These are phyloP conservation scores for Neocucurbitaria cava DNA, from an alignment of 2,329 filamentous ascomycete species.

Conservation along the genomic window DNA sequence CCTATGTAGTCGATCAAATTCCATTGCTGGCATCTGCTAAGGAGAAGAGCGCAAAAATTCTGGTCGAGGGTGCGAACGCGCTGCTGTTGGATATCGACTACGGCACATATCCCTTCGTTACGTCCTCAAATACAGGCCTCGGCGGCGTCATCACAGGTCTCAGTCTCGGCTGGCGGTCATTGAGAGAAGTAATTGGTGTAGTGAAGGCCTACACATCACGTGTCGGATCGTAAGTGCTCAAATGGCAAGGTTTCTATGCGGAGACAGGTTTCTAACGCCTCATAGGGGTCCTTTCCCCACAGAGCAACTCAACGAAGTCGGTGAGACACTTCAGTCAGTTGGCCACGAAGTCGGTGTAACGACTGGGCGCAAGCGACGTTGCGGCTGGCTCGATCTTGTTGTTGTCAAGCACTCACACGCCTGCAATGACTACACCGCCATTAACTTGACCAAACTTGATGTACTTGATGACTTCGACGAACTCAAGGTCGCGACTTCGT, in stretches of 20 bases:
- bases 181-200: conserved; percentile 69
- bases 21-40: conserved; percentile 69
- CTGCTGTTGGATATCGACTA: conserved; percentile 70
- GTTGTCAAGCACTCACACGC: conserved; percentile 70
- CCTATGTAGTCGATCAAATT: conserved; percentile 72
- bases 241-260: background rate
- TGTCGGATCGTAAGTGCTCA: conserved; percentile 52
- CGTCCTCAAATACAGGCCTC: conserved; percentile 65
- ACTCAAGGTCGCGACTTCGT: conserved; percentile 77
- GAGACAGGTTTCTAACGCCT: conserved; percentile 10
- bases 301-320: conserved; percentile 65
- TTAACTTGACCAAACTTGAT: conserved; percentile 73
- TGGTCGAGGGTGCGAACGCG: conserved; percentile 73
- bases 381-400: conserved; percentile 72
- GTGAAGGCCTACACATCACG: conserved; percentile 73
- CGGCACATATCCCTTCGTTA: conserved; percentile 66
- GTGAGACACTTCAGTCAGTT: conserved; percentile 63
- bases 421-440: conserved; percentile 71
- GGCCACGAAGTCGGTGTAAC: conserved; percentile 64
- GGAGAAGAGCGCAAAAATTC: conserved; percentile 63
- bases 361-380: conserved; percentile 67
- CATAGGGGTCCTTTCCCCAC: conserved; percentile 71
- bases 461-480: conserved; percentile 76
- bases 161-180: conserved; percentile 65
- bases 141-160: conserved; percentile 70